Base-by-base conservation (phyloP, 2,329 filamentous ascomycete genomes). In the Zymoseptoria passerinii region DNA sequence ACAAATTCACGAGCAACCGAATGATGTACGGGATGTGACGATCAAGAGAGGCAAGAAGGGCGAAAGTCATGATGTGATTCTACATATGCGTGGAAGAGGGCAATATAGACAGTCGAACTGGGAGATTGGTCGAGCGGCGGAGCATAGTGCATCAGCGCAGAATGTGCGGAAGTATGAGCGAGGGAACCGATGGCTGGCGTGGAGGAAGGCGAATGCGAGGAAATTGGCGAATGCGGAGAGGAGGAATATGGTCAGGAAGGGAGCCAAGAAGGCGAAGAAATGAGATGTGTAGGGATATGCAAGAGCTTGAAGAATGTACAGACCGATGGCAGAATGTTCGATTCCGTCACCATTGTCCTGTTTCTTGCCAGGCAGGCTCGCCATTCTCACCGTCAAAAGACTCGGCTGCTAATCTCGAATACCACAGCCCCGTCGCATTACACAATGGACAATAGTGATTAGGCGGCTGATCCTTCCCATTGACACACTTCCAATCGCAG, bases 61-160 rank as follows among this genome's bases (percentile, higher is more conserved):
- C 35, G 70, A 74, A 53, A 64, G 69, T 56, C 68, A 65, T 53
- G 62, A 73, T 59, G 68, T 66, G 23, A 65, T 68, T 23, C 66
- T 80, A 40, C 71, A 66, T 50, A 65, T 83, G 61, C 76, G 79
- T 58, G 78, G 80, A 4, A 82, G 83, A 3, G 86, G 86, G 68
- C 83, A 83, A 75, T 86, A 82, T 69, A 77, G 85, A 63, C 65
- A 85, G 72, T 77, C 81, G 7, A 89, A 89, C 71, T 86, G 83
- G 82, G 75, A 83, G 72, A 87, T 88, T 77, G 85, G 85, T 56
- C 74, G 83, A 4, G 79, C 79, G 28, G 83, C 82, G 5, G 83
- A 88, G 73, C 78, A 78, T 70, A 67, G 65, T 51, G 63, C 66
- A 52, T 80, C 80, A 23, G 80, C 81, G 23, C 77, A 85, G 55